Evolutionary conservation across 164 flowering plant species (phyloP).

Genomic region (Liriodendron chinense): DNA sequence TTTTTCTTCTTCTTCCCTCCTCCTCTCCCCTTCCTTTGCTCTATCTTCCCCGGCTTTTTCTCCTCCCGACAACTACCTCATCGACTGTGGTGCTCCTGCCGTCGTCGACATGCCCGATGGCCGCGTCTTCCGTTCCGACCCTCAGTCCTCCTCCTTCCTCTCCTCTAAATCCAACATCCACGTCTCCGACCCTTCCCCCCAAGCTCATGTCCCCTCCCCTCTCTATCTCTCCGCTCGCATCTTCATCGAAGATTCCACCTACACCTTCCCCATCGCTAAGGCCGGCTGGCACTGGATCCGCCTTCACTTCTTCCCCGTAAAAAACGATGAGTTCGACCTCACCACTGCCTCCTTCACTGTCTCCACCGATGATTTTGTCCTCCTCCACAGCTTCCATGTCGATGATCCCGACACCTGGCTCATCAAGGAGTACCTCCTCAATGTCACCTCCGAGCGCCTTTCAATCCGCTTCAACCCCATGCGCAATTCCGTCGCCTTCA

Average conservation of each 20-base stretch:
- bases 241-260: constrained; percentile 48
- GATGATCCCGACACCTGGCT: constrained; percentile 17
- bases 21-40: constrained; percentile 16
- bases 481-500: constrained; percentile 51
- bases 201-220: constrained; percentile 21
- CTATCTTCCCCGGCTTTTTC: constrained; percentile 31
- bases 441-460: constrained; percentile 37
- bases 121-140: constrained; percentile 45
- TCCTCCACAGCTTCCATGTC: constrained; percentile 42
- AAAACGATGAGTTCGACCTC: constrained; percentile 36
- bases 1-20: background rate
- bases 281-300: constrained; percentile 82
- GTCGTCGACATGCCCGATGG: constrained; percentile 42
- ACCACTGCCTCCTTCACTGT: constrained; percentile 44
- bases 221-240: constrained; percentile 36
- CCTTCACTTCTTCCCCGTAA: constrained; percentile 59
- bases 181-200: constrained; percentile 24
- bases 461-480: constrained; percentile 42
- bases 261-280: constrained; percentile 39
- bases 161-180: constrained; percentile 30
- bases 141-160: constrained; percentile 29
- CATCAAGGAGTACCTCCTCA: constrained; percentile 57
- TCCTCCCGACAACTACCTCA: constrained; percentile 49
- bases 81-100: constrained; percentile 53
- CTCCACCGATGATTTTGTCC: constrained; percentile 36